These are phyloP conservation scores for Cyclotella kingstonii DNA, from an alignment of 108 stramenopile genomes.

Conservation along the genomic window DNA sequence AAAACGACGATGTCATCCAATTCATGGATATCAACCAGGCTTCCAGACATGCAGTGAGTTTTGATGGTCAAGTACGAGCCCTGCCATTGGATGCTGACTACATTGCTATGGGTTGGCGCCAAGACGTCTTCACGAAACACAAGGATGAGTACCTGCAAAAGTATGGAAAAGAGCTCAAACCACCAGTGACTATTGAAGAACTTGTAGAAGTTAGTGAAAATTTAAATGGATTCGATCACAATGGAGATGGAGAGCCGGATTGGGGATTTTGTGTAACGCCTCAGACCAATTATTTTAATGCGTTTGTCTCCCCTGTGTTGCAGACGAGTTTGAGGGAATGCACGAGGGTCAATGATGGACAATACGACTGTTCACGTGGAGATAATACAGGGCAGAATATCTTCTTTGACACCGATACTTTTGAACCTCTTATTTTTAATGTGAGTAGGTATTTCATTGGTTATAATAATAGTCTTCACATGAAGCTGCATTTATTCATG, in stretches of 20 bases:
- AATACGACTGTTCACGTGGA: neutral
- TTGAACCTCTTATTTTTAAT: slow-evolving; percentile 36
- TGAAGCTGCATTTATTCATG: neutral
- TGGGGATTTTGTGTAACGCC: slow-evolving; percentile 47
- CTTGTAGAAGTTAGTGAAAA: slow-evolving; percentile 23
- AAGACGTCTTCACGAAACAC: slow-evolving; percentile 38
- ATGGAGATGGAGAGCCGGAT: slow-evolving; percentile 34
- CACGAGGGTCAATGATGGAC: neutral
- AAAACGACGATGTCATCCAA: slow-evolving; percentile 18
- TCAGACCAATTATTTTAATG: slow-evolving; percentile 42
- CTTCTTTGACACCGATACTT: slow-evolving; percentile 37
- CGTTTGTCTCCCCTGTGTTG: slow-evolving; percentile 31
- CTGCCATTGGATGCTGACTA: slow-evolving; percentile 42
- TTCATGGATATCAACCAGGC: slow-evolving; percentile 42
- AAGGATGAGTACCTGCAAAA: slow-evolving; percentile 11
- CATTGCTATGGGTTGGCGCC: slow-evolving; percentile 38
- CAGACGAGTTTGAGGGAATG: slow-evolving; percentile 26
- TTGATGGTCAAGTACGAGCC: slow-evolving; percentile 27
- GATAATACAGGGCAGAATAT: slow-evolving; percentile 40
- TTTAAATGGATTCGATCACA: slow-evolving; percentile 38
- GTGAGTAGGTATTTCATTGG: slow-evolving; percentile 12
- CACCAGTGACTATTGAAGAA: slow-evolving; percentile 30
- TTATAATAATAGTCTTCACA: neutral
- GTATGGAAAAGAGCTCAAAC: slow-evolving; percentile 18
- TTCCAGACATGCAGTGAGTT: slow-evolving; percentile 20